Conservation (phyloP, 805 yeast species). For the Nakazawaea anatomiae region DNA sequence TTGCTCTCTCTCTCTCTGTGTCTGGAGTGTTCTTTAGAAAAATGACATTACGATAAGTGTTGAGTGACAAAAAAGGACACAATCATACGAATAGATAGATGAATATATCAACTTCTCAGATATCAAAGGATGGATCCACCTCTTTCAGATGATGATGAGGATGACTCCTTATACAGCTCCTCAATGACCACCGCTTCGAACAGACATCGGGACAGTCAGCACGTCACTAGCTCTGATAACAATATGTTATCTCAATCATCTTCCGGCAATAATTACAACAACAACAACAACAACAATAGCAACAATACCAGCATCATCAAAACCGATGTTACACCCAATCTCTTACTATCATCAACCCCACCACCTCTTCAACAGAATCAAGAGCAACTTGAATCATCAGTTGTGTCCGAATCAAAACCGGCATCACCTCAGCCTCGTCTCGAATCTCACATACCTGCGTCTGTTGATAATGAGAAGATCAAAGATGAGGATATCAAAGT, state of each 20-base stretch:
- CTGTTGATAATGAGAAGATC: neutral
- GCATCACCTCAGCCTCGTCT: neutral
- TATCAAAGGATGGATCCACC: constrained; percentile 12
- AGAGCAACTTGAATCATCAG: neutral
- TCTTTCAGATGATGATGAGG: constrained; percentile 13
- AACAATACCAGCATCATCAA: too few relatives aligned
- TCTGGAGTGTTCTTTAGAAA: too few relatives aligned
- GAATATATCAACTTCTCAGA: neutral
- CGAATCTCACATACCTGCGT: neutral
- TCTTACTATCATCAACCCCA: too few relatives aligned
- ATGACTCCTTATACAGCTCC: constrained; percentile 4
- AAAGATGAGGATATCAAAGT: constrained; percentile 15
- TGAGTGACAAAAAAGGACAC: too few relatives aligned
- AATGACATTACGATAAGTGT: too few relatives aligned
- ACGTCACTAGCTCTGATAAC: neutral
- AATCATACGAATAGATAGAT: neutral
- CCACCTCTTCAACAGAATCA: too few relatives aligned
- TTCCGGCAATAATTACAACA: neutral
- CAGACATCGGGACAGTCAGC: neutral
- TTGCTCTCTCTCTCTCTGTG: too few relatives aligned
- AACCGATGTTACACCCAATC: neutral
- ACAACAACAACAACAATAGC: neutral
- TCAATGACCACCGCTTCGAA: neutral
- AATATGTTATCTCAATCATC: neutral
- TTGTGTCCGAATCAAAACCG: neutral